Conservation (phyloP, 2,329 filamentous ascomycete species). For the Cryphonectria parasitica region DNA sequence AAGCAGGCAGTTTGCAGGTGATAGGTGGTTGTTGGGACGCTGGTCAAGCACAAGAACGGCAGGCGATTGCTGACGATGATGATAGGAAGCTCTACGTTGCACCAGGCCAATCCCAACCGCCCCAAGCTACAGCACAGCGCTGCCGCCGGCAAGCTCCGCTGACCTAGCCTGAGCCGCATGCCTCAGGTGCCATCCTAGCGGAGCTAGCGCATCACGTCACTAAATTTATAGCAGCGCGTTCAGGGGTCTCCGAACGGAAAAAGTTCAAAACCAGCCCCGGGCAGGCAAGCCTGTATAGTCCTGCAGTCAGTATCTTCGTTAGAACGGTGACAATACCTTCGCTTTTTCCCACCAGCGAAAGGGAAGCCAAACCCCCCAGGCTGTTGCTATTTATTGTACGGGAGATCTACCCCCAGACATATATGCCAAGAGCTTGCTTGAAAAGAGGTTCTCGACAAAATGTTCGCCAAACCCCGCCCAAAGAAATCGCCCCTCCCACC, state of each 20-base stretch:
- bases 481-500: slow-evolving; percentile 62
- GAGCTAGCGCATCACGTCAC: slow-evolving; percentile 27
- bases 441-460: neutral
- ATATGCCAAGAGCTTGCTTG: neutral
- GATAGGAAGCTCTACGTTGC: slow-evolving; percentile 23
- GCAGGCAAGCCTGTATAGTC: neutral
- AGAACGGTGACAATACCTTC: neutral
- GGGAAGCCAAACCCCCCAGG: neutral
- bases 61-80: slow-evolving; percentile 15
- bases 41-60: neutral
- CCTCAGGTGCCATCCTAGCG: slow-evolving; percentile 11
- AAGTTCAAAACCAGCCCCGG: slow-evolving; percentile 19
- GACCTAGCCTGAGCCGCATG: slow-evolving; percentile 14
- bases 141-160: slow-evolving; percentile 29
- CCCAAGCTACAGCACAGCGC: slow-evolving; percentile 7
- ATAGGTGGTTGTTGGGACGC: neutral
- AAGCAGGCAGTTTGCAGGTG: neutral
- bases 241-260: slow-evolving; percentile 23
- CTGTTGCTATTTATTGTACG: neutral
- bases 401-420: neutral
- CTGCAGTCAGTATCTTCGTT: neutral
- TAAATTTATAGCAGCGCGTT: slow-evolving; percentile 28
- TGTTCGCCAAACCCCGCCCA: slow-evolving; percentile 62
- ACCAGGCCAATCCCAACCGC: slow-evolving; percentile 5
- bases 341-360: neutral